A percentile compares a stretch with the other conserved stretches of the same genome.
These are phyloP conservation scores for Suhomyces atakaporum DNA, from an alignment of 1,139 yeast species.

Conservation along the genomic window DNA sequence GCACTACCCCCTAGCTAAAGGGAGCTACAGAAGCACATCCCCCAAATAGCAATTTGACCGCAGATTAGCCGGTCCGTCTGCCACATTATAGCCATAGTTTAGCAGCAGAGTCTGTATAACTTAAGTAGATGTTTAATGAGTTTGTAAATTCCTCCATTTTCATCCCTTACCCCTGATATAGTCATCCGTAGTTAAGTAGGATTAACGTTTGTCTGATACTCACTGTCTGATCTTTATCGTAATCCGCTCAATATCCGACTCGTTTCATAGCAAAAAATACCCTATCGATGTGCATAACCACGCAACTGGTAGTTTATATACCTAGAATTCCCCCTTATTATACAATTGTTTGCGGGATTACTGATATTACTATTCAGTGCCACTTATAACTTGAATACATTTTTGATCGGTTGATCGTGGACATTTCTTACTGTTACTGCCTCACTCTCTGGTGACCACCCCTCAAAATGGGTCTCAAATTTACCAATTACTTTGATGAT, in stretches of 20 bases:
- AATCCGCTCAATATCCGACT: not conserved
- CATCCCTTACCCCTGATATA: too few species aligned
- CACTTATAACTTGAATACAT: too few species aligned
- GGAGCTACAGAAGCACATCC: not conserved
- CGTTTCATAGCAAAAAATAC: slow-evolving; percentile 2
- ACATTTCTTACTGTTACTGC: too few species aligned
- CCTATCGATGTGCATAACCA: slow-evolving; percentile 8
- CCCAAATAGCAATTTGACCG: slow-evolving; percentile 5
- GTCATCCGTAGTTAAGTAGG: too few species aligned
- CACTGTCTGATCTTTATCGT: slow-evolving; percentile 7
- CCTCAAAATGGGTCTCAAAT: slow-evolving; percentile 37
- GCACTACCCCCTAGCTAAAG: slow-evolving; percentile 2
- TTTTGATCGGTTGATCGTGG: too few species aligned
- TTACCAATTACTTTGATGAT: slow-evolving; percentile 41
- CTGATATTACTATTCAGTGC: not conserved
- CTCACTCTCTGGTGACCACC: not conserved
- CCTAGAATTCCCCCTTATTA: not conserved
- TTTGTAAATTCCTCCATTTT: too few species aligned
- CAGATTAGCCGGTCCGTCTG: not conserved
- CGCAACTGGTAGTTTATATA: slow-evolving; percentile 6
- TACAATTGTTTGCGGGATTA: not conserved
- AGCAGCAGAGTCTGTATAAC: not conserved
- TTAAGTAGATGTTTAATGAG: too few species aligned
- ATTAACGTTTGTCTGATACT: slow-evolving; percentile 1
- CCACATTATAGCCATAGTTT: slow-evolving; percentile 1